Base-by-base conservation (phyloP, 1,284 basidiomycete species). In the Ceratobasidium sp. region DNA sequence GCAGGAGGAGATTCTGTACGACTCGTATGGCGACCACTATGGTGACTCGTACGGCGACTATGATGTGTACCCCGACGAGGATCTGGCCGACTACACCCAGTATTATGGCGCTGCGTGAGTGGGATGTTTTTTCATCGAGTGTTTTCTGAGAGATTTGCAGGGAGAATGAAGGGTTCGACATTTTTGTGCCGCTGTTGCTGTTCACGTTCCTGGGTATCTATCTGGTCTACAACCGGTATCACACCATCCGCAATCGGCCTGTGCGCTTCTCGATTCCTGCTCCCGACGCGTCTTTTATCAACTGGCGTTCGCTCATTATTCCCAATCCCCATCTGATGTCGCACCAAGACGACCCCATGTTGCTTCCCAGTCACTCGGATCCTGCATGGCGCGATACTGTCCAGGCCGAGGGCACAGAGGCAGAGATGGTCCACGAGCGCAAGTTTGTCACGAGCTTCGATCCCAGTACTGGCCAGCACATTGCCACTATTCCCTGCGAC, bases 391-490 rank as follows among this genome's bases (percentile, higher is more conserved):
- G 43, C 55, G 69, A 76, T 74, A 73, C 74, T 58, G 74, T 73
- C 1, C 42, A 71, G 17, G 68, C 70, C 17, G 57, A 57, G 12
- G 78, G 77, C 75, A 74, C 72, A 32, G 74, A 73, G 45, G 62
- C 71, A 6, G 73, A 73, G 10, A 58, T 65, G n/a, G 79, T 84
- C 3, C 78, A 80, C n/a, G 84, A 82, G 35, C 78, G 85, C 50
- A 82, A 86, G 69, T 93, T 90, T 74, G 90, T 98, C 68, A 95
- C 93, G 1, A 90, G 90, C 78, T 98, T 89, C 75, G 96, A 98
- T 77, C 96, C 96, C 8, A 88, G 94, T 4, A 96, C 93, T 3
- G 90, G 88, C 22, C 82, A 90, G 52, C 90, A 95, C 75, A 83
- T 95, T 58, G 86, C 80, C 27, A 91, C 89, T 0, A 78, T 86